Evolutionary conservation across 805 yeast species (phyloP).

Genomic region (Lipomyces starkeyi): DNA sequence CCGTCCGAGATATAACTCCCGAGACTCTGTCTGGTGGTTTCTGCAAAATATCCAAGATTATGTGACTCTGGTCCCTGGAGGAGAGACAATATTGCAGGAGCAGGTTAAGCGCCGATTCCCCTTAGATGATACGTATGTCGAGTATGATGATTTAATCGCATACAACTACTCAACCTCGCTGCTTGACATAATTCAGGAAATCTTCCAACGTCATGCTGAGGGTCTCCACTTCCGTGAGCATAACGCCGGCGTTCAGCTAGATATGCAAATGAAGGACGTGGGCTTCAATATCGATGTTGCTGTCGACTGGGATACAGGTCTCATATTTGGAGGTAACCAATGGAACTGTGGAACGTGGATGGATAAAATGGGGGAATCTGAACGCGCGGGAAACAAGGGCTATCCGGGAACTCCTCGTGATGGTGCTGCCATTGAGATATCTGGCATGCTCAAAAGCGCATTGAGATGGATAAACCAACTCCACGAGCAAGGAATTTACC

Average conservation of each 20-base stretch:
- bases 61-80: conserved; percentile 68
- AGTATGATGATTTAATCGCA: conserved; percentile 73
- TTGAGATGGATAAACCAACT: conserved; percentile 77
- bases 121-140: conserved; percentile 77
- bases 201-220: conserved; percentile 82
- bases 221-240: conserved; percentile 92
- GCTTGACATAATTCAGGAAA: conserved; percentile 80
- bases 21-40: conserved; percentile 98
- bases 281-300: conserved; percentile 84
- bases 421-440: conserved; percentile 94
- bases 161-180: conserved; percentile 73
- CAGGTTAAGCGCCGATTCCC: conserved; percentile 86
- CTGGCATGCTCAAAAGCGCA: conserved; percentile 83
- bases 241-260: conserved; percentile 87
- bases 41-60: conserved; percentile 88
- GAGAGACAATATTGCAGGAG: conserved; percentile 68
- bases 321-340: conserved; percentile 89
- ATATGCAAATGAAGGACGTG: conserved; percentile 88
- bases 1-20: conserved; percentile 92
- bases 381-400: conserved; percentile 81
- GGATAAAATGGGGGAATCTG: conserved; percentile 99
- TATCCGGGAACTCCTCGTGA: conserved; percentile 97
- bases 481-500: conserved; percentile 60
- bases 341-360: conserved; percentile 98
- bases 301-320: conserved; percentile 90